These are phyloP conservation scores for Pseudonectria buxi DNA, from an alignment of 2,329 filamentous ascomycete genomes.

Conservation along the genomic window DNA sequence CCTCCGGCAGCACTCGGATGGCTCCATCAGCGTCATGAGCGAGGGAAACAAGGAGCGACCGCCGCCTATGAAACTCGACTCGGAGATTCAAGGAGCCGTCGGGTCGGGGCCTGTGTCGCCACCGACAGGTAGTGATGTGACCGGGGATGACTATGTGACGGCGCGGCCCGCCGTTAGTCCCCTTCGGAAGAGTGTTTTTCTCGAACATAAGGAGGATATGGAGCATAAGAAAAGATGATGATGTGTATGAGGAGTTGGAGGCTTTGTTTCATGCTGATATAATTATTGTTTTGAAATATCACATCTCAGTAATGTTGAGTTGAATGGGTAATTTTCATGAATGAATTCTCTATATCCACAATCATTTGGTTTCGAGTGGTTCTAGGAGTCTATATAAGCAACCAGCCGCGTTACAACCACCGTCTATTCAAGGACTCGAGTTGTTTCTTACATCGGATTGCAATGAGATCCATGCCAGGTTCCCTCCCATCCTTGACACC, in stretches of 20 bases:
- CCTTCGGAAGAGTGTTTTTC: slow-evolving; percentile 35
- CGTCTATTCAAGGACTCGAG: too few relatives aligned
- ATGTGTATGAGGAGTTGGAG: slow-evolving; percentile 14
- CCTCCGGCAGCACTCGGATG: slow-evolving; percentile 11
- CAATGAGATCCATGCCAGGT: too few relatives aligned
- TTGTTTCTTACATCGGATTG: too few relatives aligned
- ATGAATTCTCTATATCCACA: too few relatives aligned
- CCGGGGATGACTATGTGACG: slow-evolving; percentile 23
- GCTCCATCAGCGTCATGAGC: slow-evolving; percentile 16
- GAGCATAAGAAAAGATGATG: slow-evolving; percentile 15
- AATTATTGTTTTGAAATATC: too few relatives aligned
- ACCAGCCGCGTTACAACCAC: too few relatives aligned
- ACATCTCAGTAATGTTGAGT: too few relatives aligned
- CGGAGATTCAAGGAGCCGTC: slow-evolving; percentile 3
- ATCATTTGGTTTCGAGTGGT: too few relatives aligned
- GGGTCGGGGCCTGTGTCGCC: slow-evolving; percentile 19
- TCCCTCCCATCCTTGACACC: too few relatives aligned
- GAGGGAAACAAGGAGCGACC: slow-evolving; percentile 5
- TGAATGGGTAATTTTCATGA: too few relatives aligned
- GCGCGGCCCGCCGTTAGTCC: slow-evolving; percentile 18
- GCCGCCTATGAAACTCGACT: slow-evolving; percentile 3
- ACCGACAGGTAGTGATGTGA: slow-evolving; percentile 20
- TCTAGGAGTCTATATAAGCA: too few relatives aligned
- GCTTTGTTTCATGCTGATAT: too few relatives aligned
- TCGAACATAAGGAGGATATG: slow-evolving; percentile 36